Evolutionary conservation across 495 filamentous ascomycete genomes (phyloP), one percentile per base, ranked within the genome.

Genomic region (Penicillium bovifimosum): DNA sequence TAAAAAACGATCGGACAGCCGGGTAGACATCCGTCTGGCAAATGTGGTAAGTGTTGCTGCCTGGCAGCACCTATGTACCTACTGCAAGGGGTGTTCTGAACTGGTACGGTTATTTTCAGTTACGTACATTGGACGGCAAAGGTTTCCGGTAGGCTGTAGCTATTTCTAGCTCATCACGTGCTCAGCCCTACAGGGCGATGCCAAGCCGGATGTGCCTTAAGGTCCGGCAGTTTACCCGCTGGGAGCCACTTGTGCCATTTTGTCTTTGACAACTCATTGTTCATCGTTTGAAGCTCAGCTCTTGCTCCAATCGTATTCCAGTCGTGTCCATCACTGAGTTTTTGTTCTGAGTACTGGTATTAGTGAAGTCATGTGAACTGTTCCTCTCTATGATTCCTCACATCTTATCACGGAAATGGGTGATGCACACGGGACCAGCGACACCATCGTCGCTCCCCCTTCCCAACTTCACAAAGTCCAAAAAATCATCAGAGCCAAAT

Each of bases 151-250:
- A 24, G n/a, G n/a, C n/a, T 24, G 20, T 24, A 24, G 20, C 2
- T 24, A 24, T 24, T 24, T 24, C 2, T 24, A 24, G 20, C 4
- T 24, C 20, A 24, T 24, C 20, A 24, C 20, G 20, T 24, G 11
- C 29, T 59, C 62, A 65, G 63, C 63, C 63, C 60, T 65, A 65
- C 50, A 48, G 43, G 62, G 53, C 50, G 18, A 43, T 20, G 49
- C 52, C 60, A 55, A 59, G 56, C 5, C 31, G 33, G 5, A 26
- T 43, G 35, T 38, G 20, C 20, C 20, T 24, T 24, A 24, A 24
- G 20, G 20, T 2, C 20, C 20, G 20, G 20, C 20, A 24, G 4
- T 24, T 24, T 24, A 24, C 20, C 20, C 20, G 20, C 2, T 9
- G 4, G 17, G 35, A 39, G 44, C 52, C 52, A 59, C 56, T 5